Percentiles rank a stretch among this genome's conserved stretches.
phyloP scores from a whole-genome alignment of 129 eudicot genomes.

The Cynara cardunculus region DNA sequence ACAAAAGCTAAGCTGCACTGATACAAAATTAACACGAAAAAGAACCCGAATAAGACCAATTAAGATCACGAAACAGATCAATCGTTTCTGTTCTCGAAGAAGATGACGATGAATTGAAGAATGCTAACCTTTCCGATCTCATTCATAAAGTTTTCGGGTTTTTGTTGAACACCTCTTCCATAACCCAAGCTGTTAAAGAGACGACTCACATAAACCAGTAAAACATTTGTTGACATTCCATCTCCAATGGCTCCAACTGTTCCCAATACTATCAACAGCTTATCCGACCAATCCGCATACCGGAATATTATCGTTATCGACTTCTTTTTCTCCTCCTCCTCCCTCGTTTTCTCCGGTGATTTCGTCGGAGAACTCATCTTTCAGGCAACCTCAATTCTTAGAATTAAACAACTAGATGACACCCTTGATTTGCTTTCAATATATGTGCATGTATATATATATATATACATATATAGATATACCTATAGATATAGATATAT shows the following conservation, averaged over 20 bases:
- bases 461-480: background rate
- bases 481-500: conserved; percentile 11
- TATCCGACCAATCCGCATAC: conserved; percentile 64
- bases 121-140: conserved; percentile 68
- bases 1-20: conserved; percentile 96
- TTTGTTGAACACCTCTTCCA: conserved; percentile 44
- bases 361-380: conserved; percentile 29
- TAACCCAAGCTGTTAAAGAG: conserved; percentile 83
- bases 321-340: background rate
- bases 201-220: conserved; percentile 63
- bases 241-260: conserved; percentile 96
- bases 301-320: conserved; percentile 56
- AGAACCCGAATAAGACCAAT: conserved; percentile 6
- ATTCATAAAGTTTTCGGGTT: conserved; percentile 56
- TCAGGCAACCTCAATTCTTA: background rate
- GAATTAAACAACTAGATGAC: background rate
- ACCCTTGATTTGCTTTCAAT: conserved; percentile 9
- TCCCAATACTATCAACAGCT: conserved; percentile 64
- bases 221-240: conserved; percentile 85
- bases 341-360: conserved; percentile 22
- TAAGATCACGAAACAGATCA: background rate
- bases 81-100: background rate
- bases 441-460: conserved; percentile 6
- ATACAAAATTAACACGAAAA: background rate
- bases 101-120: background rate